A percentile compares a stretch with the other conserved stretches of the same genome.
Conservation (phyloP, 768 basidiomycete genomes). For the Cystobasidiopsis lactophilus region DNA sequence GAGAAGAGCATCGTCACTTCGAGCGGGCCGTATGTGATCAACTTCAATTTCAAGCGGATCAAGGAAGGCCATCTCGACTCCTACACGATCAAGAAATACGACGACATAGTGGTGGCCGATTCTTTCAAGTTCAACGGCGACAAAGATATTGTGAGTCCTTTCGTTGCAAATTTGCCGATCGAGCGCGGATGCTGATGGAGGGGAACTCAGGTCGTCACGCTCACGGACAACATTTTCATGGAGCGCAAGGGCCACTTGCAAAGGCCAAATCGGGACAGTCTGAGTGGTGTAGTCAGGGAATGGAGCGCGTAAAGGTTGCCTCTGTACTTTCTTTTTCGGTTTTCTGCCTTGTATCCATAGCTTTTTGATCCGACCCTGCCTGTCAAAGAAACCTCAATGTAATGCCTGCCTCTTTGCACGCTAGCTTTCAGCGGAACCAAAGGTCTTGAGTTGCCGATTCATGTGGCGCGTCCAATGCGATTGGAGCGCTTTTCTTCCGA, state of each 20-base stretch:
- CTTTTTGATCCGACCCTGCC: neutral
- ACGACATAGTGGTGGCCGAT: conserved; percentile 84
- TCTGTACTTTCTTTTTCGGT: neutral
- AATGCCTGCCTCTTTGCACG: too few relatives aligned
- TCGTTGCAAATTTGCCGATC: neutral
- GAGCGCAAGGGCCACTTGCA: conserved; percentile 82
- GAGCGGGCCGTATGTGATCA: conserved; percentile 34
- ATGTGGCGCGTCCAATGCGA: too few relatives aligned
- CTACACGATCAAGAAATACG: conserved; percentile 83
- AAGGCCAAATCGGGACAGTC: conserved; percentile 44
- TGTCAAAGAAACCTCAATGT: neutral
- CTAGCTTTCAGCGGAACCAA: too few relatives aligned
- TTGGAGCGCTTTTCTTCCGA: too few relatives aligned
- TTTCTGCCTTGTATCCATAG: neutral
- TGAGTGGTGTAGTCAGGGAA: conserved; percentile 6
- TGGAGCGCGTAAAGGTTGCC: conserved; percentile 2
- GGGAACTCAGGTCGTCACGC: conserved; percentile 54
- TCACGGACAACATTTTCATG: conserved; percentile 79
- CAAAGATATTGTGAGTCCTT: conserved; percentile 60
- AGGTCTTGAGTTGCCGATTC: too few relatives aligned
- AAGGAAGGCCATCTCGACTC: conserved; percentile 76
- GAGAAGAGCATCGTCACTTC: conserved; percentile 94
- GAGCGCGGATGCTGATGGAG: neutral
- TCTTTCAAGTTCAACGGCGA: conserved; percentile 96
- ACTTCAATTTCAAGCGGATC: conserved; percentile 92